Evolutionary conservation across 805 yeast species (phyloP), one percentile per base, ranked within the genome.

Genomic region (Zygotorulaspora danielsina): DNA sequence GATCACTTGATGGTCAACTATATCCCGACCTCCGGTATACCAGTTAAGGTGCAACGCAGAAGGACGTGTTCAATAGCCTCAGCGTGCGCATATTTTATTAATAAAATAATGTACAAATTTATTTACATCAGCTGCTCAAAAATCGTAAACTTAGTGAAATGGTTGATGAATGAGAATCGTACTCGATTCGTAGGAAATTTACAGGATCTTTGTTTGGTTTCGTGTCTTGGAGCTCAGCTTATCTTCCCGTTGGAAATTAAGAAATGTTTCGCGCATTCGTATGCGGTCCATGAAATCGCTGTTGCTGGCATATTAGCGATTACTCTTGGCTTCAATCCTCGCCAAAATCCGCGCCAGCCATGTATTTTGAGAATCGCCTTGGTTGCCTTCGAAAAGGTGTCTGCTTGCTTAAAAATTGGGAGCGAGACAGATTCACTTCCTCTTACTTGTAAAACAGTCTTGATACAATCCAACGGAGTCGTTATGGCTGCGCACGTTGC

Each of bases 231-330:
- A n/a, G 8, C n/a, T 15, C 18, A 27, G 8, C 10, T 27, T n/a
- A 15, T 27, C 16, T 27, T 27, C 16, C 15, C 31, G 18, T 27
- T 27, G 13, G 36, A 30, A 10, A 45, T 36, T 31, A 68, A 46
- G 49, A 65, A 61, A 45, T 66, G 69, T 42, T 90, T 90, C 31
- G 96, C 97, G 90, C 89, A 85, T 63, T 90, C 98, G 64, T 90
- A 90, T 19, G 95, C 86, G 1, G 97, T 90, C 97, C 97, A 90
- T 49, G 95, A 81, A 46, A 90, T 88, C 15, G 97, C 97, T 6
- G 97, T 90, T 32, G 94, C 80, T 16, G 98, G 98, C 60, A 90
- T 88, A 63, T 88, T 88, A 50, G 93, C 84, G 21, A 90, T 79
- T 40, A 93, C 79, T 64, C 98, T 78, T 32, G 98, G 97, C 55